phyloP scores from a whole-genome alignment of 2,329 filamentous ascomycete genomes.

The Dryadomyces sulphureus region DNA sequence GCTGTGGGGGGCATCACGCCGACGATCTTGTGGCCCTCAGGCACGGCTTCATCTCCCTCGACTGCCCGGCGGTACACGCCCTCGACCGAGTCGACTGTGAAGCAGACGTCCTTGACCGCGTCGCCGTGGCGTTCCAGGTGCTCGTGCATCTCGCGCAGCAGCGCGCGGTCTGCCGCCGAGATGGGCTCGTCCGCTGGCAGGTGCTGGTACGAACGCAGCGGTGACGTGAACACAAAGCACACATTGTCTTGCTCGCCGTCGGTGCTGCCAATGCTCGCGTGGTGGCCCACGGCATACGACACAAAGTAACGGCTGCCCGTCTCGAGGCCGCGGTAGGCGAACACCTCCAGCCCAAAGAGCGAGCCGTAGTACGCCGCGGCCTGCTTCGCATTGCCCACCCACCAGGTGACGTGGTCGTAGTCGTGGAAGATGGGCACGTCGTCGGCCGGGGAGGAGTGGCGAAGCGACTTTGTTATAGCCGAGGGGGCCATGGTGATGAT shows the following conservation, averaged over 20 bases:
- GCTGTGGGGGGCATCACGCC: constrained; percentile 46
- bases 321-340: constrained; percentile 80
- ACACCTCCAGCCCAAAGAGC: constrained; percentile 68
- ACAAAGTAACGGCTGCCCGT: constrained; percentile 70
- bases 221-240: constrained; percentile 73
- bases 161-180: constrained; percentile 43
- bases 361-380: constrained; percentile 78
- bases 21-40: constrained; percentile 1
- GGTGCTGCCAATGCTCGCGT: constrained; percentile 5
- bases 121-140: constrained; percentile 84
- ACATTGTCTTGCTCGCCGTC: constrained; percentile 34
- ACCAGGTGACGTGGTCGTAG: constrained; percentile 92
- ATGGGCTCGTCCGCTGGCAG: constrained; percentile 46
- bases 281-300: constrained; percentile 69
- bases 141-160: constrained; percentile 61
- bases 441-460: background rate
- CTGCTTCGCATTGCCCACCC: constrained; percentile 93
- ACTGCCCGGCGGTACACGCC: constrained; percentile 67
- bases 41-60: constrained; percentile 30
- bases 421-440: constrained; percentile 50
- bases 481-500: constrained; percentile 41
- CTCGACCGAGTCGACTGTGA: constrained; percentile 81
- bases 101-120: constrained; percentile 88
- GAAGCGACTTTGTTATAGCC: constrained; percentile 33
- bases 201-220: constrained; percentile 47